Evolutionary conservation across 257 asterid species (phyloP), one percentile per base, ranked within the genome.

Genomic region (Plantago major): DNA sequence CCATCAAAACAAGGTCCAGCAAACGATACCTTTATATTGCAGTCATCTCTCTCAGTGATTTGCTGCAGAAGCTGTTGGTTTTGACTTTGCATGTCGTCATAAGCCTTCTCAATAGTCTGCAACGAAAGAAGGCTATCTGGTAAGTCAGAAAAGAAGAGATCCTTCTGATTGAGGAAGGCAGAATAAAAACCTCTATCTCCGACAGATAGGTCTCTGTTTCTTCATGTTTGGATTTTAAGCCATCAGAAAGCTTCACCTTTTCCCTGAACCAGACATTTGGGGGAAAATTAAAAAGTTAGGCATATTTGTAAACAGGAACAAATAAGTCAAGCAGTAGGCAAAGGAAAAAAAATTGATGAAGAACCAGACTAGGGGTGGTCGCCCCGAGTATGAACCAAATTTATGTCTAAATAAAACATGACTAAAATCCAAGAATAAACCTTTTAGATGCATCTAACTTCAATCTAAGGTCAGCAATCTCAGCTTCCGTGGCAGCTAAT

Each of bases 41-140:
- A 93, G 72, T 89, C 99, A 76, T 93, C 99, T 67, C 97, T 79
- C 80, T 93, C 99, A 1, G 96, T 81, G 66, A 93, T 78, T 79
- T 93, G 96, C 75, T 85, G 95, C 86, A 93, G 81, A 58, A 89
- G 94, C 74, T 93, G 96, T 61, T 93, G 99, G 68, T 89, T 93
- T 71, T 93, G 99, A 71, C 87, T 75, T 72, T 93, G 99, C 95
- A 93, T 93, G 70, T 93, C 99, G 74, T 85, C 99, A 55, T 93
- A 93, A 59, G 96, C 99, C 76, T 85, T 94, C 65, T 95, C 97
- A 70, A 93, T 93, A 44, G 97, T 93, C 99, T 93, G 84, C 64
- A 72, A 58, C 72, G 70, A 63, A 74, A 54, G 59, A 71, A 68
- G 70, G 62, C 16, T 48, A 60, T 63, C 38, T 58, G 37, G 58